Conservation (phyloP, 1,284 basidiomycete genomes). For the Ganoderma multipileum region DNA sequence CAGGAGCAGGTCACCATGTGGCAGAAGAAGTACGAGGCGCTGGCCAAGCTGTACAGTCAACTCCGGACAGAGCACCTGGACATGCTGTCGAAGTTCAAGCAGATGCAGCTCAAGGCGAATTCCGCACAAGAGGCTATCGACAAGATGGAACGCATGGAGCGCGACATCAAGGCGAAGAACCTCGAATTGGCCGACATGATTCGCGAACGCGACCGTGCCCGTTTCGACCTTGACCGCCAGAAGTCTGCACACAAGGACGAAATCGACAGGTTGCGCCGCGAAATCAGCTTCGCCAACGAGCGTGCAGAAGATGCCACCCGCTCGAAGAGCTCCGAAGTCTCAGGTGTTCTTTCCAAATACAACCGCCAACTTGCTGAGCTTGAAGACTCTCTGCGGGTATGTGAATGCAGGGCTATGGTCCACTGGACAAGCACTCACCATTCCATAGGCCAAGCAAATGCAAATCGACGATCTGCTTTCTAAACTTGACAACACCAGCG, state of each 20-base stretch:
- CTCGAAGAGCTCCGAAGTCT: slow-evolving; percentile 93
- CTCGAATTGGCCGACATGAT: slow-evolving; percentile 99
- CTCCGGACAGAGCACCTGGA: slow-evolving; percentile 97
- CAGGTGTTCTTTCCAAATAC: slow-evolving; percentile 89
- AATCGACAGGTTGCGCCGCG: slow-evolving; percentile 90
- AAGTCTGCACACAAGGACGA: slow-evolving; percentile 97
- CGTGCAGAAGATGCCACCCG: slow-evolving; percentile 93
- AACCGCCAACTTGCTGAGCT: slow-evolving; percentile 96
- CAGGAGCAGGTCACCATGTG: slow-evolving; percentile 97
- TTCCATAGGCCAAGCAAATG: slow-evolving; percentile 82
- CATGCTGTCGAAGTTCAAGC: slow-evolving; percentile 97
- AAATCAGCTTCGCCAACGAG: slow-evolving; percentile 97
- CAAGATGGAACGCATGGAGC: slow-evolving; percentile 99
- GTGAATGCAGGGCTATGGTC: slow-evolving; percentile 35
- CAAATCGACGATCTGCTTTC: slow-evolving; percentile 91
- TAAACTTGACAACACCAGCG: slow-evolving; percentile 79
- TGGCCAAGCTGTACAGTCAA: slow-evolving; percentile 99
- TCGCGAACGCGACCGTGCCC: slow-evolving; percentile 93
- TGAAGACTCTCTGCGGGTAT: slow-evolving; percentile 90
- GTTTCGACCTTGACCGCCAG: slow-evolving; percentile 96
- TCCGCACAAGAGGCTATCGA: slow-evolving; percentile 99
- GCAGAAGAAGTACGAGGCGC: slow-evolving; percentile 99
- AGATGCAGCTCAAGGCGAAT: slow-evolving; percentile 97
- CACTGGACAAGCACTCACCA: slow-evolving; percentile 18
- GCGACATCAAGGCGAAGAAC: slow-evolving; percentile 98